Base-by-base conservation (phyloP, 2,329 filamentous ascomycete species). In the Cladobotryum mycophilum region DNA sequence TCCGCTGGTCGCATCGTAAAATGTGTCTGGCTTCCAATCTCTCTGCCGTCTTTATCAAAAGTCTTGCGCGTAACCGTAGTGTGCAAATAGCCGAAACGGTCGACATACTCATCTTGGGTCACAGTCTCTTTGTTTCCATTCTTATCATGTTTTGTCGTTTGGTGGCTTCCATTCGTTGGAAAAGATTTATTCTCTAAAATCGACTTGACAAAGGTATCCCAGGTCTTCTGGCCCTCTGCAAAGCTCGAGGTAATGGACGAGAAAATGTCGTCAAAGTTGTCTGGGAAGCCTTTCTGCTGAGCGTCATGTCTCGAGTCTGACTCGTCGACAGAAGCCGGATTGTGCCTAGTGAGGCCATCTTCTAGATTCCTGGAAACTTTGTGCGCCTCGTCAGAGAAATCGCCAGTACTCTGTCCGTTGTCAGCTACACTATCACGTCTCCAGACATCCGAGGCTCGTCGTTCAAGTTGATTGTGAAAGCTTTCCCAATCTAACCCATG, bases 251-350 rank as follows among this genome's bases (percentile, higher is more conserved):
- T 61, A 12, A 75, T 56, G 12, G 64, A 56, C 0, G 63, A 61
- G 51, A 70, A 74, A n/a, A 75, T 57, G 11, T 76, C 72, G 22
- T 72, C 65, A 51, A 74, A 71, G 12, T 67, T 61, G 15, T 65
- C 59, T 2, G 70, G 64, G 22, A 56, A 51, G 12, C 40, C 20
- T 30, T 18, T 51, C n/a, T 37, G 49, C 2, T 42, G 45, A 12
- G 36, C 18, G 41, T 42, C 25, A n/a, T 48, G 30, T n/a, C 40
- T 37, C 6, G n/a, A 13, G n/a, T 43, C 38, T 30, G 33, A 20
- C 12, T 45, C 7, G 1, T 41, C 37, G 30, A 30, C 25, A 3
- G 8, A 22, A 3, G 14, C 9, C 8, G 38, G 20, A 1, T 41
- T 44, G 13, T 20, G 34, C 15, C 48, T 48, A 20, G 50, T 25